phyloP scores from a whole-genome alignment of 78 protist species.

The Pelomyxa schiedti region DNA sequence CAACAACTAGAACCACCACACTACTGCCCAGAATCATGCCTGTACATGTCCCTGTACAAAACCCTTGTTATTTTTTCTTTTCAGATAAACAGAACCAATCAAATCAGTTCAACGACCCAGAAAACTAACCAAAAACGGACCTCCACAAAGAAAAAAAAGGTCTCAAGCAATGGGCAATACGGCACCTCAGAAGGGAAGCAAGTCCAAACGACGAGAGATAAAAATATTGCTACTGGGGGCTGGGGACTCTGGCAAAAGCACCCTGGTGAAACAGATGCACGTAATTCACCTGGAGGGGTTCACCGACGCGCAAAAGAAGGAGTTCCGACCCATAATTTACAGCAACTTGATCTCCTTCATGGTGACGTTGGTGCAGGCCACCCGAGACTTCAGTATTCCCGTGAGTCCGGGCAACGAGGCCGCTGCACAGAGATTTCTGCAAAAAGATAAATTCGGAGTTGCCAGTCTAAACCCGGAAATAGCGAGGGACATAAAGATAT shows the following conservation, averaged over 20 bases:
- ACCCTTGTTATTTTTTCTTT: too few species aligned
- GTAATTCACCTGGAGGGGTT: slow-evolving; percentile 53
- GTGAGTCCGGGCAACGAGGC: not conserved
- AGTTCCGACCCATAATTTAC: slow-evolving; percentile 24
- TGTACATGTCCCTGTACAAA: too few species aligned
- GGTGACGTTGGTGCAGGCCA: slow-evolving; percentile 37
- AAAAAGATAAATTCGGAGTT: too few species aligned
- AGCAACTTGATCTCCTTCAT: slow-evolving; percentile 35
- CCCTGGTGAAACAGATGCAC: slow-evolving; percentile 51
- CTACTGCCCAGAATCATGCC: too few species aligned
- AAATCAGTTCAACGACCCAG: too few species aligned
- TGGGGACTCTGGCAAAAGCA: slow-evolving; percentile 54
- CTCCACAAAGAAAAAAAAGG: too few species aligned
- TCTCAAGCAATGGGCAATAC: too few species aligned
- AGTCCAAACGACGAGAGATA: too few species aligned
- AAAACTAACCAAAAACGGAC: too few species aligned
- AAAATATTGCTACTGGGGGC: slow-evolving; percentile 23
- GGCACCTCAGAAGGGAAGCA: too few species aligned
- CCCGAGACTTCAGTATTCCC: not conserved
- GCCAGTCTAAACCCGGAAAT: not conserved
- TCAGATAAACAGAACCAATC: too few species aligned
- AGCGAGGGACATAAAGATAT: not conserved
- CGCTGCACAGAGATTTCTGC: slow-evolving; percentile 26
- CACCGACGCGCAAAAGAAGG: slow-evolving; percentile 35
- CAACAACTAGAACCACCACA: too few species aligned